These are phyloP conservation scores for Neophaeococcomyces aloes DNA, from an alignment of 2,329 filamentous ascomycete species.

Conservation along the genomic window DNA sequence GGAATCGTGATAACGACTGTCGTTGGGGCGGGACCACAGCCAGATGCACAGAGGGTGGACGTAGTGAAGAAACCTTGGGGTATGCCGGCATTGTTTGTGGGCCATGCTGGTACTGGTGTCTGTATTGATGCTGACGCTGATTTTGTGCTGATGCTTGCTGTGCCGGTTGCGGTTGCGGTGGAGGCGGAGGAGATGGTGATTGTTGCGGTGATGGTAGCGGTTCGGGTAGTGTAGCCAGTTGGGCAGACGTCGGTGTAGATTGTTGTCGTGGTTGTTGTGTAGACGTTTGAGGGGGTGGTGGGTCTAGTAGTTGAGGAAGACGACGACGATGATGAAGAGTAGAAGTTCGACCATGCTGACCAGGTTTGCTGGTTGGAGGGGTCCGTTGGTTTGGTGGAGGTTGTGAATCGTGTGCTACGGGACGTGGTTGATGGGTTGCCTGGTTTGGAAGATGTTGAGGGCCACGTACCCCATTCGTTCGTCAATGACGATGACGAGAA, in stretches of 20 bases:
- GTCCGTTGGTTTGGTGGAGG: no score
- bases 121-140: no score
- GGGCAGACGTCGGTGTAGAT: slow-evolving; percentile 34
- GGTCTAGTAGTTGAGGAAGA: no score
- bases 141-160: no score
- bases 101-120: no score
- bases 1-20: slow-evolving; percentile 14
- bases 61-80: slow-evolving; percentile 32
- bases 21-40: slow-evolving; percentile 19
- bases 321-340: no score
- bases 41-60: slow-evolving; percentile 31
- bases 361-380: not conserved
- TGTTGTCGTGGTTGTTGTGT: slow-evolving; percentile 19
- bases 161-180: slow-evolving; percentile 1
- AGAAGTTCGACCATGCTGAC: no score
- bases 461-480: slow-evolving; percentile 2
- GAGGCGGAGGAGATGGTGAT: slow-evolving; percentile 4
- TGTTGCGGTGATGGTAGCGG: slow-evolving; percentile 23
- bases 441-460: slow-evolving; percentile 1
- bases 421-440: no score
- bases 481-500: no score
- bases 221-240: slow-evolving; percentile 31
- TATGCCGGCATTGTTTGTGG: slow-evolving; percentile 20
- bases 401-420: no score
- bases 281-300: not conserved